phyloP scores from a whole-genome alignment of 148 eudicot species.

The Camellia granthamiana region DNA sequence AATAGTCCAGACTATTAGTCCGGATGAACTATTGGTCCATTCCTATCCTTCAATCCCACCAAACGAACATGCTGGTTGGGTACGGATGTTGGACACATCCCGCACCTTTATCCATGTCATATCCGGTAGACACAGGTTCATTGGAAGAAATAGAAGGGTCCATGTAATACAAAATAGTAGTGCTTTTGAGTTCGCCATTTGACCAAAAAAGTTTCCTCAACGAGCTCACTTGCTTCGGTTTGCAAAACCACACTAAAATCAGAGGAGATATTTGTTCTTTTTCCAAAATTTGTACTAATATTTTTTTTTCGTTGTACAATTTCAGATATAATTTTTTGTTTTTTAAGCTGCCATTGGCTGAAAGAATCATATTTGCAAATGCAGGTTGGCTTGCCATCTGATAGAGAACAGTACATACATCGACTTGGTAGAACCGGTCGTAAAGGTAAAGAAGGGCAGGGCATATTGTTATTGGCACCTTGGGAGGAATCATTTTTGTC shows the following conservation, averaged over 20 bases:
- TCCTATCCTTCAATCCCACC: no score
- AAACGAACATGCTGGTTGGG: no score
- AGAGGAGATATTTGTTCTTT: background rate
- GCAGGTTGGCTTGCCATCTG: constrained; percentile 86
- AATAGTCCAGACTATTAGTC: no score
- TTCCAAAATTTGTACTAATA: background rate
- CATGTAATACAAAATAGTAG: background rate
- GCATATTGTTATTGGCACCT: constrained; percentile 78
- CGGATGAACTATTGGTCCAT: no score
- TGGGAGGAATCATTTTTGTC: constrained; percentile 84
- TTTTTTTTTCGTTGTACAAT: background rate
- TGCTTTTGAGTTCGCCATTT: background rate
- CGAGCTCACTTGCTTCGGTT: background rate
- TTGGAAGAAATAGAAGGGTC: no score
- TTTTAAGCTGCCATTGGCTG: background rate
- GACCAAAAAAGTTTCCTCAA: no score
- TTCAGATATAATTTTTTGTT: background rate
- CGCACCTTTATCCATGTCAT: no score
- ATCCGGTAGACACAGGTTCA: no score
- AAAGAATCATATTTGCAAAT: constrained; percentile 13
- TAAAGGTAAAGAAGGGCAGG: constrained; percentile 94
- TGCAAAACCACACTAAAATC: background rate
- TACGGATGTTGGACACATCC: no score
- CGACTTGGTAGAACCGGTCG: constrained; percentile 98
- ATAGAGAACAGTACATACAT: constrained; percentile 88